Conservation (phyloP, 352 stramenopile genomes). For the Globisporangium lucens region DNA sequence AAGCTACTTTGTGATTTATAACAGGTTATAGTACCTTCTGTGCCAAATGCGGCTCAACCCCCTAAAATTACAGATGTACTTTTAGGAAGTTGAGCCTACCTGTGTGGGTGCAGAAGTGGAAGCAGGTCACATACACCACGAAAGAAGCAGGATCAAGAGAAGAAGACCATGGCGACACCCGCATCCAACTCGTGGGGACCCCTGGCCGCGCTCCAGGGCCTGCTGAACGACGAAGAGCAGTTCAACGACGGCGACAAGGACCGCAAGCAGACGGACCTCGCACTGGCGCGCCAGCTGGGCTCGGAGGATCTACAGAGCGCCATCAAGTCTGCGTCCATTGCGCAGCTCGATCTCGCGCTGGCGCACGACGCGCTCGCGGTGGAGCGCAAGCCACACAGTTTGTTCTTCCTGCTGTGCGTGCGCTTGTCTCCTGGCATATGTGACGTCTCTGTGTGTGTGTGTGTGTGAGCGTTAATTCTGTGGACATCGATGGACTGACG, state of each 20-base stretch:
- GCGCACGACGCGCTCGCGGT: conserved; percentile 44
- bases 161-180: neutral
- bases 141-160: conserved; percentile 3
- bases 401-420: conserved; percentile 47
- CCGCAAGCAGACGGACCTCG: conserved; percentile 45
- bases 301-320: conserved; percentile 45
- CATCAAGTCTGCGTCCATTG: conserved; percentile 46
- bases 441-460: neutral
- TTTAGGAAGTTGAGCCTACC: too few species aligned
- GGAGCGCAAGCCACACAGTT: conserved; percentile 46
- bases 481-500: neutral
- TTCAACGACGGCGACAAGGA: conserved; percentile 34
- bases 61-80: too few species aligned
- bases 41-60: too few species aligned
- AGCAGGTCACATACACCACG: neutral
- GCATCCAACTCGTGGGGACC: conserved; percentile 36
- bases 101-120: too few species aligned
- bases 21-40: too few species aligned
- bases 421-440: neutral
- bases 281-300: conserved; percentile 37
- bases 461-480: neutral
- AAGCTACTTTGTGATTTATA: too few species aligned
- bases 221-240: conserved; percentile 36
- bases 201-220: conserved; percentile 43
- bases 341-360: conserved; percentile 57